Evolutionary conservation across 169 alveolate species (phyloP), one percentile per base, ranked within the genome.

Genomic region (Plasmodium sp.): DNA sequence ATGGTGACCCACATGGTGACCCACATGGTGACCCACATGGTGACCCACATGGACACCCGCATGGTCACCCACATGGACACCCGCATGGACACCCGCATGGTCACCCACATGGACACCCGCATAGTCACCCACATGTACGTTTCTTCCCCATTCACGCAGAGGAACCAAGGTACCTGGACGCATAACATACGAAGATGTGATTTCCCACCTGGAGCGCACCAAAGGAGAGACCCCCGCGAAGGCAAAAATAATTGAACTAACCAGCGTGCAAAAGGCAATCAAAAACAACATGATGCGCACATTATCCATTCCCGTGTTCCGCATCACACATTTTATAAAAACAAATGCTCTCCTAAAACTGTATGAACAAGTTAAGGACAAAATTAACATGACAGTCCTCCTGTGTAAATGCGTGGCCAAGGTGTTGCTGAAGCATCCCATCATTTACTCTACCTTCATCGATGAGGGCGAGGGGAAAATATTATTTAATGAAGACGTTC

Each of bases 261-360:
- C 93, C 10, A 88, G 45, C n/a, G 75, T 95, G 33, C 95, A 95
- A 58, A 94, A 84, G 62, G 93, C 96, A 5, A 80, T 95, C 31
- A 92, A 95, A 31, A 72, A 84, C 33, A 95, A 95, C 77, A 95
- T 95, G 97, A 95, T 92, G 84, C 95, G 77, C 14, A 93, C 97
- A 7, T 54, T 95, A 82, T 48, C 36, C 5, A 93, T 92, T 22
- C 97, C 97, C 2, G 96, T 95, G 16, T 95, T 95, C 92, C 95
- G 96, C 81, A 92, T 54, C 36, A 93, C 96, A 0, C 94, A 85
- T 72, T 84, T 84, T 72, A 82, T 93, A 18, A 84, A 90, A 80
- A 85, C 93, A 34, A 51, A 33, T 9, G 81, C 73, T 75, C 43
- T 83, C 36, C 6, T 84, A 14, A 84, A 90, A 82, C 58, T 81